These are phyloP conservation scores for Macadamia tetraphylla DNA, from an alignment of 164 flowering plant genomes.

Conservation along the genomic window DNA sequence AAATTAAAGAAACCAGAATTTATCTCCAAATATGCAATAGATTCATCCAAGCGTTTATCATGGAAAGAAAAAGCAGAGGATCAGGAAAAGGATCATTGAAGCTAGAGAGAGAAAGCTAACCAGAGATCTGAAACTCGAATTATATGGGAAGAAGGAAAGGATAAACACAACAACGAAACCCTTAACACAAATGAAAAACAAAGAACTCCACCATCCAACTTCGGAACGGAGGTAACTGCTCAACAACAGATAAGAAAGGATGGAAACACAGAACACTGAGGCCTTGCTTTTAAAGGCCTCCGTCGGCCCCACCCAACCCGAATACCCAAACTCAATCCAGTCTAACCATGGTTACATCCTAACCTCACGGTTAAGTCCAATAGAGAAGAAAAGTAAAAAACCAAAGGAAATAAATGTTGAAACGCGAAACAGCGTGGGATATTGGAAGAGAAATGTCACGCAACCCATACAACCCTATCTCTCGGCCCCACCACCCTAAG, in stretches of 20 bases:
- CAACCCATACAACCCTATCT: too few relatives aligned
- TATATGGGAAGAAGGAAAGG: background rate
- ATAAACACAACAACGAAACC: background rate
- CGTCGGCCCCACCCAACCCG: background rate
- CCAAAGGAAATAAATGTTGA: too few relatives aligned
- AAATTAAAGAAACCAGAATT: background rate
- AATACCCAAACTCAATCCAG: background rate
- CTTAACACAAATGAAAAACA: slow-evolving; percentile 7
- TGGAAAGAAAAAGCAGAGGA: background rate
- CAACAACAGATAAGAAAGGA: background rate
- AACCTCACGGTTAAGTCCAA: background rate
- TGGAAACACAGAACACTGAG: background rate
- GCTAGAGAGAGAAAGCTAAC: too few relatives aligned
- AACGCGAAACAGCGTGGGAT: too few relatives aligned
- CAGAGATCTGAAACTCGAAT: too few relatives aligned
- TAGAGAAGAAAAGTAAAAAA: too few relatives aligned
- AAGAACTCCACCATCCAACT: slow-evolving; percentile 23
- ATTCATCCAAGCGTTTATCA: background rate
- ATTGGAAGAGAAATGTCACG: too few relatives aligned
- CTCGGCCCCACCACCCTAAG: too few relatives aligned
- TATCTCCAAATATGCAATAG: background rate
- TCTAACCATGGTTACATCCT: background rate
- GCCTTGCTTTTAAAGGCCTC: background rate
- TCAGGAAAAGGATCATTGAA: too few relatives aligned
- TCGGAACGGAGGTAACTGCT: background rate